Percentiles rank a stretch among this genome's conserved stretches.
These are phyloP conservation scores for Linnemannia elongata DNA, from an alignment of 192 early-diverging fungal genomes.

Conservation along the genomic window DNA sequence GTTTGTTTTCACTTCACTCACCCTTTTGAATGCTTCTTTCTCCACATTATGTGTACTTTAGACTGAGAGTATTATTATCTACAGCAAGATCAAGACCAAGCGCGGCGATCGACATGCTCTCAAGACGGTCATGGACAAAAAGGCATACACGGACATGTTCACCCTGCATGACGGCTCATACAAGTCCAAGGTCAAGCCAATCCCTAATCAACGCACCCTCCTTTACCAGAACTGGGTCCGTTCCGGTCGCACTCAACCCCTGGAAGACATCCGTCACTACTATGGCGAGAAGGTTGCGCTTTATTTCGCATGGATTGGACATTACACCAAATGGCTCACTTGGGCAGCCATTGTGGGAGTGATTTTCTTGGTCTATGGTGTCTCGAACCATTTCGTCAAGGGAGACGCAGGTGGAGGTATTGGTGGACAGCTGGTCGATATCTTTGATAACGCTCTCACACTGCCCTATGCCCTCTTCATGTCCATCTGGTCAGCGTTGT, in stretches of 20 bases:
- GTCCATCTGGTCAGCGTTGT: constrained; percentile 71
- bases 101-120: constrained; percentile 57
- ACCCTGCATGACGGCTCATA: constrained; percentile 72
- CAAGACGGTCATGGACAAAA: constrained; percentile 57
- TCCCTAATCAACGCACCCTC: constrained; percentile 57
- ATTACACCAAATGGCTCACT: constrained; percentile 73
- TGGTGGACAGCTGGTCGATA: background rate
- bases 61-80: constrained; percentile 31
- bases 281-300: constrained; percentile 79
- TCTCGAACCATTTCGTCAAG: constrained; percentile 31
- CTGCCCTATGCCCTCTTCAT: constrained; percentile 71
- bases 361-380: constrained; percentile 65
- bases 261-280: constrained; percentile 68
- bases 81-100: constrained; percentile 37
- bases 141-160: constrained; percentile 61
- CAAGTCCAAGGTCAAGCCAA: constrained; percentile 43
- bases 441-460: constrained; percentile 74
- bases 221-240: constrained; percentile 62
- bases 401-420: background rate
- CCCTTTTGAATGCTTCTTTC: background rate
- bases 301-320: constrained; percentile 79
- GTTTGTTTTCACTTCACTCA: constrained; percentile 14
- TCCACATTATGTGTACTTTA: background rate
- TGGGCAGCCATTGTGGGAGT: constrained; percentile 65
- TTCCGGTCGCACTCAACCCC: constrained; percentile 54